Percentiles rank a stretch among this genome's conserved stretches.
Evolutionary conservation across 75 land plant species (phyloP).

Genomic region (Picea sitchensis): DNA sequence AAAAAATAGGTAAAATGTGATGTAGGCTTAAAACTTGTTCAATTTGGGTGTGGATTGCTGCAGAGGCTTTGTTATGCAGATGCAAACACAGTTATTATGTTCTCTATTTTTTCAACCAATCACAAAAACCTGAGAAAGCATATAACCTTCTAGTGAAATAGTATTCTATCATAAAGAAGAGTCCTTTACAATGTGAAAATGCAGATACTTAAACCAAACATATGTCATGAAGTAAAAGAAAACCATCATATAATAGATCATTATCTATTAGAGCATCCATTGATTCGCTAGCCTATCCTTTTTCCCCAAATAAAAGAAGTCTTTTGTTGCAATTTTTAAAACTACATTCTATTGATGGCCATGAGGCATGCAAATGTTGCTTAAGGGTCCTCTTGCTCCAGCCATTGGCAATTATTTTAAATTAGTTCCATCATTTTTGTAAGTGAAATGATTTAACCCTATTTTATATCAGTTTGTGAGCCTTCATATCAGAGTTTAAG

Average conservation of each 20-base stretch:
- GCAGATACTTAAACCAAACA: background rate
- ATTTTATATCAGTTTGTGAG: background rate
- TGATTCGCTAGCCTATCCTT: too few species aligned
- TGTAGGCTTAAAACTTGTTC: background rate
- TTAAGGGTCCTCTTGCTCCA: background rate
- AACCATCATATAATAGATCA: too few species aligned
- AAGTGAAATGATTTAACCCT: background rate
- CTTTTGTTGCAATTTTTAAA: background rate
- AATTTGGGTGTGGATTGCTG: background rate
- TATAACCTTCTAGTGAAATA: conserved; percentile 1
- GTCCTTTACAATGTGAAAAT: background rate
- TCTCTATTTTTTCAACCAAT: background rate
- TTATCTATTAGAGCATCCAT: too few species aligned
- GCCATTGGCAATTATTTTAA: background rate
- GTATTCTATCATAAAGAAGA: background rate
- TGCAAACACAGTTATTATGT: background rate
- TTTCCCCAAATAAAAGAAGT: too few species aligned
- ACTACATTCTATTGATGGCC: background rate
- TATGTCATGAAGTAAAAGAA: background rate
- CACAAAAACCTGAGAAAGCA: background rate
- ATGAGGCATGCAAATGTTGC: background rate
- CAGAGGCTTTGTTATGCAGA: background rate
- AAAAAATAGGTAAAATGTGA: background rate
- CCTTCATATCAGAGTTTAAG: background rate
- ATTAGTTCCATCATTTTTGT: background rate